Evolutionary conservation across 192 early-diverging fungal species (phyloP).

Genomic region (Obelidium mucronatum): DNA sequence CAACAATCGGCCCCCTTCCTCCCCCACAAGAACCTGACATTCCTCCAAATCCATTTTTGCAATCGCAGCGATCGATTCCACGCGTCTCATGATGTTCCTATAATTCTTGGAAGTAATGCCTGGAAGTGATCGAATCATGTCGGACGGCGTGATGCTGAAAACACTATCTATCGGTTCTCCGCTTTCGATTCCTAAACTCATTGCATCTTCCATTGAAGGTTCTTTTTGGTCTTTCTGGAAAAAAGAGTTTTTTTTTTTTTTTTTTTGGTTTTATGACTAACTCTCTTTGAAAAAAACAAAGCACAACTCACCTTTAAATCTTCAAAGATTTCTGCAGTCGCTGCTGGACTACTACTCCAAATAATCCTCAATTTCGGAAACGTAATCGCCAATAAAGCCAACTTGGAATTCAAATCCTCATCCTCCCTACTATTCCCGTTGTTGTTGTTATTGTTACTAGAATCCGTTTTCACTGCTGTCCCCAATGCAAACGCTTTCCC

Average conservation of each 20-base stretch:
- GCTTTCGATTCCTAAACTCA: conserved; percentile 73
- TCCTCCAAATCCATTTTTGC: conserved; percentile 55
- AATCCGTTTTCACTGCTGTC: conserved; percentile 14
- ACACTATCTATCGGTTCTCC: conserved; percentile 68
- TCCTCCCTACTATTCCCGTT: too few relatives aligned
- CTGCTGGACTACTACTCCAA: conserved; percentile 87
- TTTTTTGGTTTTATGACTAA: neutral
- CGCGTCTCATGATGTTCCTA: conserved; percentile 72
- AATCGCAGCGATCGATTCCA: conserved; percentile 70
- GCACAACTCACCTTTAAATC: conserved; percentile 75
- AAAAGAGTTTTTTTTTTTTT: neutral
- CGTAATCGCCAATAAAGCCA: conserved; percentile 71
- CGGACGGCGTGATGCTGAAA: conserved; percentile 74
- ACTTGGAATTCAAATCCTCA: conserved; percentile 41
- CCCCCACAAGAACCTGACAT: conserved; percentile 65
- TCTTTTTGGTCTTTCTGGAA: conserved; percentile 75
- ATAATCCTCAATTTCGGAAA: conserved; percentile 87
- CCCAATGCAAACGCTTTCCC: conserved; percentile 76
- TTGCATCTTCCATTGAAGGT: conserved; percentile 74
- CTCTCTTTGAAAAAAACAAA: conserved; percentile 2
- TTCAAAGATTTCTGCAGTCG: conserved; percentile 87
- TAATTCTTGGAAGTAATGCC: conserved; percentile 87
- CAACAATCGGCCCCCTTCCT: conserved; percentile 64
- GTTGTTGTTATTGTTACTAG: neutral
- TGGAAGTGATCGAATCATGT: conserved; percentile 83